Evolutionary conservation across 768 basidiomycete genomes (phyloP), one percentile per base, ranked within the genome.

Genomic region (Auriscalpium orientale): DNA sequence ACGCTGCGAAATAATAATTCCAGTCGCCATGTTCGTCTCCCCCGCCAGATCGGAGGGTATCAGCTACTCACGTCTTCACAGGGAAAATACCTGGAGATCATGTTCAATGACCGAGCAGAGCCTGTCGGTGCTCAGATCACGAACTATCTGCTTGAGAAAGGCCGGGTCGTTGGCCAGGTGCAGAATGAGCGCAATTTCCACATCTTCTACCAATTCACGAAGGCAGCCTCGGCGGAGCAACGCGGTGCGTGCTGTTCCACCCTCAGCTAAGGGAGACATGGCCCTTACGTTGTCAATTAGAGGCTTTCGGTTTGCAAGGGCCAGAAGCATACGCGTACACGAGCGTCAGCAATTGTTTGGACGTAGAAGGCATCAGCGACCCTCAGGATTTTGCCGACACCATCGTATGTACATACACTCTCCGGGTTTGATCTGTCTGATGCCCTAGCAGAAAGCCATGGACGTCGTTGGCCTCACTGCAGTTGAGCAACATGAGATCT

Each of bases 11-110:
- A 99, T 70, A 98, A 99, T 72, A 99, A 99, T 69, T 97, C 93
- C 7, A 93, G 90, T 82, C 86, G 95, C 61, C 95, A 98, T 81
- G 94, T 95, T 71, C 68, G 93, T 76, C 18, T 34, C 37, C 48
- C 43, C 28, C 28, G 4, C 28, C 28, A 28, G 28, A 28, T 28
- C 28, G 28, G 28, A 28, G 28, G 28, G 28, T 28, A 28, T 28
- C 28, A 28, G 59, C 50, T 51, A 8, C 62, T 70, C 47, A 71
- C 28, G 12, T 33, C 47, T 28, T 8, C 36, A 1, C 64, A 98
- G 93, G 95, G 97, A 21, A 99, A 99, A 79, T 99, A 99, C 68
- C 78, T 99, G 9, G 95, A 99, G 72, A 98, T 99, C 70, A 98
- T 98, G 91, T 99, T 99, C 74, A 97, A 99, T 64, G 72, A 79